Base-by-base conservation (phyloP, 2,329 filamentous ascomycete species). In the Monilinia aucupariae region DNA sequence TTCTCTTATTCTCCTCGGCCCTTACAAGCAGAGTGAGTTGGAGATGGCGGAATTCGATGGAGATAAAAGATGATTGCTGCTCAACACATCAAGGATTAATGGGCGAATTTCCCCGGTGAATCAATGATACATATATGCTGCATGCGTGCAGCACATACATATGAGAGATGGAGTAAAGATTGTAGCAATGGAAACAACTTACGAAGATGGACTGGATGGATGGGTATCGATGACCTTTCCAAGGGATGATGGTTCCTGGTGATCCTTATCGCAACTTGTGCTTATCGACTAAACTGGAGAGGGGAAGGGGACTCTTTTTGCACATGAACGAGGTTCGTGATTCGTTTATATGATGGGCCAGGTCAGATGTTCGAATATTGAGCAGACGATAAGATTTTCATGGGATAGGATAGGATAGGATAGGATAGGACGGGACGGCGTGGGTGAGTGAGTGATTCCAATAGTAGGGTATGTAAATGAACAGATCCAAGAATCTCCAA, bases 261-360 rank as follows among this genome's bases (percentile, higher is more conserved):
- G 15, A 37, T 45, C 39, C 53, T 55, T 55, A 55, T 55, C 53
- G 53, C n/a, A n/a, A 32, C n/a, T 45, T 30, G 22, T 45, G 25
- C 53, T 55, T 55, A 55, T 55, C 53, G 20, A 43, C 53, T 45
- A 10, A 55, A 55, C 3, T 32, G n/a, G n/a, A n/a, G n/a, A n/a
- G n/a, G n/a, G 6, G 27, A 30, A 3, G 27, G 27, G 20, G 39
- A 27, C 1, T 17, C n/a, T 43, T 17, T 56, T 17, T 45, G 53
- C 53, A 56, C 53, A 56, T 56, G 53, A 45, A 56, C 53, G 45
- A 17, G 39, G 13, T 56, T 56, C 39, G 53, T 56, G 53, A 45
- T 56, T 45, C 39, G n/a, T 22, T n/a, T 17, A 30, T 7, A 43
- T n/a, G 17, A 22, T 10, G 37, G 4, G 12, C 37, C 15, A 3